phyloP scores from a whole-genome alignment of 1,284 basidiomycete species.

The Bjerkandera adusta region DNA sequence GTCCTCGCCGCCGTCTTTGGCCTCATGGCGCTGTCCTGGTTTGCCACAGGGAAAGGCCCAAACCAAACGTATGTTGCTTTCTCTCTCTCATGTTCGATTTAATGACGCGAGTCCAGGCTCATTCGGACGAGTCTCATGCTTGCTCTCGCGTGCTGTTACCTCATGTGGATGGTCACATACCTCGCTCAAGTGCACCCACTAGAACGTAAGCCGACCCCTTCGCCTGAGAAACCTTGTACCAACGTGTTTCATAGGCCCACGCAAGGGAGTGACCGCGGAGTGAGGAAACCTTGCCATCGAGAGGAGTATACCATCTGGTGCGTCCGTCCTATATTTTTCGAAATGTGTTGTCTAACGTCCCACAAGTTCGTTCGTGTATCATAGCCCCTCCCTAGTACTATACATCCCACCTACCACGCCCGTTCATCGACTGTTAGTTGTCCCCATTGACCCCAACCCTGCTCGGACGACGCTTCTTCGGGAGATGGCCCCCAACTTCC shows the following conservation, averaged over 20 bases:
- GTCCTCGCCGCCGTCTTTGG: constrained; percentile 53
- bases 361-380: no score
- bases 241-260: constrained; percentile 21
- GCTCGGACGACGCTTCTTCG: no score
- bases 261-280: constrained; percentile 21
- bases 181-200: constrained; percentile 89
- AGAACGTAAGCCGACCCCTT: constrained; percentile 54
- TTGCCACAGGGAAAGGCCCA: constrained; percentile 79
- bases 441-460: background rate
- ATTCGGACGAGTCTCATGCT: constrained; percentile 79
- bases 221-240: background rate
- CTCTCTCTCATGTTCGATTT: background rate
- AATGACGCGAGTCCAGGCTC: constrained; percentile 47
- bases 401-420: background rate
- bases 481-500: no score
- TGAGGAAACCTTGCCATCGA: constrained; percentile 8
- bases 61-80: constrained; percentile 76
- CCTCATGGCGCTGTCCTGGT: constrained; percentile 64
- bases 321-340: no score
- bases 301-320: no score
- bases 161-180: constrained; percentile 95
- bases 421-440: background rate
- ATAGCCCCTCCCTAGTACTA: background rate
- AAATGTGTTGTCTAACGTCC: no score
- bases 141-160: constrained; percentile 78